Evolutionary conservation across 2,329 filamentous ascomycete genomes (phyloP).

Genomic region (Gnomoniopsis smithogilvyi): DNA sequence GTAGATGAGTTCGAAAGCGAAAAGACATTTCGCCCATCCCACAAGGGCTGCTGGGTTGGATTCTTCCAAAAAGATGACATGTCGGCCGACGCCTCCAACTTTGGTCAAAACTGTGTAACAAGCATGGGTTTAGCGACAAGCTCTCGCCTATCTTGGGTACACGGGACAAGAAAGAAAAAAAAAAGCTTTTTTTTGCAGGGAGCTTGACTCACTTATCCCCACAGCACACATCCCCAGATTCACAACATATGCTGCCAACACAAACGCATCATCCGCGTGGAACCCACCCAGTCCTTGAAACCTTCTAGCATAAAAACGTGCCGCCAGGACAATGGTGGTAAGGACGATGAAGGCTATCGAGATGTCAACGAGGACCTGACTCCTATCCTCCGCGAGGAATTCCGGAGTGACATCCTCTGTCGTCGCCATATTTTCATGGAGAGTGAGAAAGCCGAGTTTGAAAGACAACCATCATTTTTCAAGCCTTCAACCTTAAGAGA

Average conservation of each 20-base stretch:
- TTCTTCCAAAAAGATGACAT: slow-evolving; percentile 20
- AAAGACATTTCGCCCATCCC: slow-evolving; percentile 24
- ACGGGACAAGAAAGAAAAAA: neutral
- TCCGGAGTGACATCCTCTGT: neutral
- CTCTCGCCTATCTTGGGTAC: neutral
- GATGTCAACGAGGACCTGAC: slow-evolving; percentile 17
- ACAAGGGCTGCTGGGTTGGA: slow-evolving; percentile 16
- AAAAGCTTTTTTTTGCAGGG: no score
- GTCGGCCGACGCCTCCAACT: slow-evolving; percentile 25
- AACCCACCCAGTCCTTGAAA: slow-evolving; percentile 15
- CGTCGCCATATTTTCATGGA: neutral
- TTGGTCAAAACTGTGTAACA: slow-evolving; percentile 21
- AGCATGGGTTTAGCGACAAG: neutral
- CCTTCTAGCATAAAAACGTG: slow-evolving; percentile 21
- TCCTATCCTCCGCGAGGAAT: slow-evolving; percentile 7
- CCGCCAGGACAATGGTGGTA: slow-evolving; percentile 16
- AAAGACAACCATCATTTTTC: neutral
- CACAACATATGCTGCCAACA: slow-evolving; percentile 20
- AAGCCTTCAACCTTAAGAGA: neutral
- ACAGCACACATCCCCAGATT: slow-evolving; percentile 23
- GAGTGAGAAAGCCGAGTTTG: neutral
- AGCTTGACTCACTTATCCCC: slow-evolving; percentile 18
- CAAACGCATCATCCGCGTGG: slow-evolving; percentile 20
- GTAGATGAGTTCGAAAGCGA: slow-evolving; percentile 28
- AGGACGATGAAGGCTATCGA: slow-evolving; percentile 21